Evolutionary conservation across 106 monocot genomes (phyloP).

Genomic region (Dendrobium huoshanense): DNA sequence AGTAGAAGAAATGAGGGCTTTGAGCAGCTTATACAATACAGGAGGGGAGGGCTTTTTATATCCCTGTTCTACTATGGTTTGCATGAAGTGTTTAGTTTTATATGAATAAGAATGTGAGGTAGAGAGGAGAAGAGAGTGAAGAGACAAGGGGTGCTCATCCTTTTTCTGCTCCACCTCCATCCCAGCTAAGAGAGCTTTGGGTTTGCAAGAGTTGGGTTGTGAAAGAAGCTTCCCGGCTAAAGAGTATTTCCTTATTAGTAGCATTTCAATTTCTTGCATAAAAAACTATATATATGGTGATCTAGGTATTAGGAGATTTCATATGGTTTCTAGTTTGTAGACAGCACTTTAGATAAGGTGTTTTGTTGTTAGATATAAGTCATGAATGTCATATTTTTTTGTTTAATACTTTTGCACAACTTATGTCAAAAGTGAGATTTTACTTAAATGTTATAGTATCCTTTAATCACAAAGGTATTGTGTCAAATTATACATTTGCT

Average conservation of each 20-base stretch:
- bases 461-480: too few relatives aligned
- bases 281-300: not conserved
- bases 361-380: too few relatives aligned
- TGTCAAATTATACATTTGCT: too few relatives aligned
- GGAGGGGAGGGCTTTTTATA: conserved; percentile 18
- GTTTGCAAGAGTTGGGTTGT: not conserved
- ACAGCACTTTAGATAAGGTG: too few relatives aligned
- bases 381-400: too few relatives aligned
- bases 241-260: not conserved
- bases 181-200: not conserved
- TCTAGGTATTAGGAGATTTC: too few relatives aligned
- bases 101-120: conserved; percentile 16
- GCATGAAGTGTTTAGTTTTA: not conserved
- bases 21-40: not conserved
- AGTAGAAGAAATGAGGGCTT: not conserved
- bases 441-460: too few relatives aligned
- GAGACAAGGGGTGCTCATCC: conserved; percentile 59
- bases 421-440: too few relatives aligned
- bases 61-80: conserved; percentile 10
- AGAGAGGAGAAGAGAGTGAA: conserved; percentile 54
- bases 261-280: not conserved
- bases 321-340: too few relatives aligned
- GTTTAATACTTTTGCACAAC: too few relatives aligned
- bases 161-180: conserved; percentile 42
- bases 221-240: not conserved